Conservation (phyloP, 2,329 filamentous ascomycete genomes). For the Trichoderma koningiopsis region DNA sequence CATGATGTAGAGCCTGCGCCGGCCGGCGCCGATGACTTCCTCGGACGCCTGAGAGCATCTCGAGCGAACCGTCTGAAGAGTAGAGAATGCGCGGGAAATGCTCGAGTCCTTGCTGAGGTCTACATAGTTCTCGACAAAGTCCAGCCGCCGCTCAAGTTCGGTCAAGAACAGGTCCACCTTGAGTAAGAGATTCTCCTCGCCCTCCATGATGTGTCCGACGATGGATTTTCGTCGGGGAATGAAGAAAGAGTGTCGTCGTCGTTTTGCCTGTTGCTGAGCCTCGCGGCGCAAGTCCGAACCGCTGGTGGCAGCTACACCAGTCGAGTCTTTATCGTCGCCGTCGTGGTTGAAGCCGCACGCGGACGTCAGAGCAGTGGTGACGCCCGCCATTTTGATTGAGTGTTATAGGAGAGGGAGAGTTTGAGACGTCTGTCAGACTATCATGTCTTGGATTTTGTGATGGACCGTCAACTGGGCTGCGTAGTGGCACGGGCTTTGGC, state of each 20-base stretch:
- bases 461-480: slow-evolving; percentile 7
- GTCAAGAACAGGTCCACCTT: slow-evolving; percentile 79
- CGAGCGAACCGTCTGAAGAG: slow-evolving; percentile 81
- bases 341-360: slow-evolving; percentile 40
- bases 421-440: not conserved
- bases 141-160: slow-evolving; percentile 83
- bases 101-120: slow-evolving; percentile 81
- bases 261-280: slow-evolving; percentile 39
- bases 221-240: slow-evolving; percentile 60
- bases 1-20: slow-evolving; percentile 80
- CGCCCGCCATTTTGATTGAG: slow-evolving; percentile 38
- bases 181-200: slow-evolving; percentile 62
- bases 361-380: slow-evolving; percentile 44
- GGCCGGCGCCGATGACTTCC: slow-evolving; percentile 84
- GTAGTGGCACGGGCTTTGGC: slow-evolving; percentile 4
- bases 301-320: slow-evolving; percentile 43
- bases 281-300: slow-evolving; percentile 42
- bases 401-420: slow-evolving; percentile 26
- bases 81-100: slow-evolving; percentile 81
- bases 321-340: slow-evolving; percentile 36
- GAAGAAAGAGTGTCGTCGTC: slow-evolving; percentile 60
- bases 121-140: slow-evolving; percentile 85
- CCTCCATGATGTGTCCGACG: slow-evolving; percentile 63
- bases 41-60: slow-evolving; percentile 89
- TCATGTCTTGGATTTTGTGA: slow-evolving; percentile 2